Conservation (phyloP, 306 rosid genomes). For the Gastrolobium villosum region DNA sequence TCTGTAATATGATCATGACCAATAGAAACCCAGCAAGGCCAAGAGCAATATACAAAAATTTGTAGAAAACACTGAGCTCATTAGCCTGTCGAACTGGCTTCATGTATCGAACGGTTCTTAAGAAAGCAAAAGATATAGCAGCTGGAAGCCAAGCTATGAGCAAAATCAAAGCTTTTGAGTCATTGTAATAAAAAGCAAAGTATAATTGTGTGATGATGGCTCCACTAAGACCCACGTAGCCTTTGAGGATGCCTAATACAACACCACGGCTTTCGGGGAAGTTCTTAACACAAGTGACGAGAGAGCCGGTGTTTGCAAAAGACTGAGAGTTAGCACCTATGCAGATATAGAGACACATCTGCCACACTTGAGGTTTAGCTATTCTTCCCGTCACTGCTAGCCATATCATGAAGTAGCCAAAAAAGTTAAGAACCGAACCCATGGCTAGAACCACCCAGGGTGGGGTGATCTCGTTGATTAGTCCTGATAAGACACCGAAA, state of each 20-base stretch:
- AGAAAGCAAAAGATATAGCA: constrained; percentile 64
- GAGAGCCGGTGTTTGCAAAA: constrained; percentile 79
- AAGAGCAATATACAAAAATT: constrained; percentile 68
- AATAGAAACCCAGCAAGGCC: constrained; percentile 70
- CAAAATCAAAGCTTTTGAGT: constrained; percentile 60
- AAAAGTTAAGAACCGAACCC: constrained; percentile 69
- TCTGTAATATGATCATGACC: constrained; percentile 63
- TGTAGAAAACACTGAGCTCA: constrained; percentile 69
- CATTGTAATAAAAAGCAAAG: constrained; percentile 64
- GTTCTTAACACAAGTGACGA: constrained; percentile 79
- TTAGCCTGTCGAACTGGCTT: constrained; percentile 51
- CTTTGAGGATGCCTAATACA: constrained; percentile 71
- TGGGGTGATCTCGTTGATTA: constrained; percentile 82
- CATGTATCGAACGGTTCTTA: constrained; percentile 62
- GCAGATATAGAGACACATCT: constrained; percentile 74
- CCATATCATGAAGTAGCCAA: constrained; percentile 90
- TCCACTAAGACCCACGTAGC: constrained; percentile 77
- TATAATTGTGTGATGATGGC: constrained; percentile 78
- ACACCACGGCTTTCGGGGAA: constrained; percentile 74
- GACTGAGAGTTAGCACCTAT: constrained; percentile 77
- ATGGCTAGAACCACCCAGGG: constrained; percentile 67
- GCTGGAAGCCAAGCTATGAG: constrained; percentile 83
- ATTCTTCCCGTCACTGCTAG: constrained; percentile 60
- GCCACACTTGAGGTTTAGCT: constrained; percentile 64
- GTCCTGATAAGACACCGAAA: constrained; percentile 76